Evolutionary conservation across 306 rosid species (phyloP), one percentile per base, ranked within the genome.

Genomic region (Astragalus glycyphyllos): DNA sequence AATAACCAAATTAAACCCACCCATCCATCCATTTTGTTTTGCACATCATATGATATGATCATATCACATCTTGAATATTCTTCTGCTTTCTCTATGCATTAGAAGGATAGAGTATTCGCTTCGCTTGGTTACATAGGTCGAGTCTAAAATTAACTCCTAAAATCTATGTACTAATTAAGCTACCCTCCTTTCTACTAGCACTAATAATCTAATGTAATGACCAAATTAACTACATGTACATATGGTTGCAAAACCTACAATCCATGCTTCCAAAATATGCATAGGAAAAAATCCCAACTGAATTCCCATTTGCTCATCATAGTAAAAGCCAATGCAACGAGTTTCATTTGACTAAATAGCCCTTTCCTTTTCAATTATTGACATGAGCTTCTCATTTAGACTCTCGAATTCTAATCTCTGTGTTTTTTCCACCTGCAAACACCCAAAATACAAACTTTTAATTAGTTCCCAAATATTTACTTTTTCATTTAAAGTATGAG

Each of bases 371-470:
- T 35, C 60, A 38, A 67, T 67, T 15, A 50, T 50, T 34, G 60
- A 35, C 9, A 50, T 34, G 29, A 67, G 49, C 72, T 67, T 67
- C 34, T 66, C 72, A 49, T 17, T 66, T 10, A 66, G 10, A 66
- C 31, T 49, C 8, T 66, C 59, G 1, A 46, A 34, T 48, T 66
- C 72, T 34, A 66, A 10, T 15, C 59, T 66, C 35, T 48, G 58
- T 32, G 13, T 9, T 48, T 66, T 32, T 15, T 49, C 59, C 34
- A 66, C 34, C 72, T 64, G 69, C 69, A 26, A 35, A 61, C 40
- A 16, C 26, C 14, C 46, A 34, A 8, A 32, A 58, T 2, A 26
- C 31, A 17, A 10, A 58, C 7, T 35, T 34, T 35, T 34, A 34
- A 8, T 34, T 34, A 46, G 17, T n/a, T n/a, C 51, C 12, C 16